Evolutionary conservation across 495 filamentous ascomycete species (phyloP), one percentile per base, ranked within the genome.

Genomic region (Neurospora sublineolata): DNA sequence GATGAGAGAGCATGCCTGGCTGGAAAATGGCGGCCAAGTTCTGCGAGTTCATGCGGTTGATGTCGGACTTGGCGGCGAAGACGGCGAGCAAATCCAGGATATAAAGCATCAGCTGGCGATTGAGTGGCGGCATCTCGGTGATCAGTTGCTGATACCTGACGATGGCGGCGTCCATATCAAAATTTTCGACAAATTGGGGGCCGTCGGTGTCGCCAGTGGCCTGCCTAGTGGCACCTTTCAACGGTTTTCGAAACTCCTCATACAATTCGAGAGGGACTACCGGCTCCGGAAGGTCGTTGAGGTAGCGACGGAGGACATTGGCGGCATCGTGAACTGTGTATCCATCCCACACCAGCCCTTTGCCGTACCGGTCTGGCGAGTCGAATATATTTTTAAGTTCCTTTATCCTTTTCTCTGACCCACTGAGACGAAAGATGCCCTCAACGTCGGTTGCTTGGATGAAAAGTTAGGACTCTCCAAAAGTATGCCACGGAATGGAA

Each of bases 251-350:
- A 80, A 97, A 98, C 58, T 87, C 86, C 73, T 94, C 91, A 79
- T 99, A 99, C 72, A 97, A 92, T 76, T 97, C 92, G 58, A 97
- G 84, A 3, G 95, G 95, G 18, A 99, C 94, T 73, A 99, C 97
- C 1, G 95, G 95, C 79, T 99, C 94, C 6, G 91, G 95, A 20
- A 99, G 84, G 77, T 95, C 91, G 80, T 97, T 98, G 70, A 99
- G 85, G 77, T 98, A 99, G 72, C 95, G 89, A 70, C 96, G 89
- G 44, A 99, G 87, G 67, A 99, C 94, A 76, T 97, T 98, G 75
- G 95, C 95, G 20, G 95, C 95, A 87, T 99, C 95, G 82, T 99
- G 95, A 18, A 99, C 95, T 1, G 96, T 99, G 81, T 97, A 99
- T 18, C 95, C 95, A 64, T 92, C 90, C 95, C 95, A 99, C 77